Evolutionary conservation across 768 basidiomycete species (phyloP), one percentile per base, ranked within the genome.

Genomic region (Lactifluus echinatus): DNA sequence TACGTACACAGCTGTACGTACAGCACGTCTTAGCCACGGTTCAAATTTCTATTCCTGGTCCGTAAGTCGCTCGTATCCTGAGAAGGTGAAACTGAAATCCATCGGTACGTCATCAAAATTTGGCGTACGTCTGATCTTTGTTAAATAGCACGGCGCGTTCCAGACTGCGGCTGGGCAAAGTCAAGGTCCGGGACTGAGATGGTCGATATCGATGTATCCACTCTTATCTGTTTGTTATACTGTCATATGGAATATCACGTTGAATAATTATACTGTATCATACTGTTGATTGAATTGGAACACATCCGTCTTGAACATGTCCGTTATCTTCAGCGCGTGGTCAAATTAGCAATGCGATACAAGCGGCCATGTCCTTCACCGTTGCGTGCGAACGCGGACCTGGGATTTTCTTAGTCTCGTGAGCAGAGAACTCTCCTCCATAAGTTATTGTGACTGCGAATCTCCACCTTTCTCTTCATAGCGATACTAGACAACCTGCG

Each of bases 91-190:
- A 60, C 88, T 96, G 81, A 97, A 95, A 76, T 97, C 94, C 79
- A 95, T 98, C 81, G 93, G 95, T 70, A 97, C 95, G 33, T 90
- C 93, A 42, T 94, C 91, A 74, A 96, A 96, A 75, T 93, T 93
- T 75, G 93, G 94, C 66, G 89, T 90, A 83, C 65, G 86, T 80
- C 17, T 28, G 52, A 15, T 46, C 55, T 8, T 23, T 45, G 29
- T n/a, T 19, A 47, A 66, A 21, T 63, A 90, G 89, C 94, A 96
- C 70, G 93, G 93, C 68, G 85, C 88, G 47, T 96, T 94, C 92
- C 93, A 98, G 80, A 93, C 93, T 48, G 79, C 81, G 77, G 89
- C 90, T 76, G 95, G 97, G 85, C 97, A 97, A 93, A 93, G 77
- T 80, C 79, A 93, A 92, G 77, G 80, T 79, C 71, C 81, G 80